Evolutionary conservation across 73 alveolate genomes (phyloP).

Genomic region (Vitrella brassicaformis): DNA sequence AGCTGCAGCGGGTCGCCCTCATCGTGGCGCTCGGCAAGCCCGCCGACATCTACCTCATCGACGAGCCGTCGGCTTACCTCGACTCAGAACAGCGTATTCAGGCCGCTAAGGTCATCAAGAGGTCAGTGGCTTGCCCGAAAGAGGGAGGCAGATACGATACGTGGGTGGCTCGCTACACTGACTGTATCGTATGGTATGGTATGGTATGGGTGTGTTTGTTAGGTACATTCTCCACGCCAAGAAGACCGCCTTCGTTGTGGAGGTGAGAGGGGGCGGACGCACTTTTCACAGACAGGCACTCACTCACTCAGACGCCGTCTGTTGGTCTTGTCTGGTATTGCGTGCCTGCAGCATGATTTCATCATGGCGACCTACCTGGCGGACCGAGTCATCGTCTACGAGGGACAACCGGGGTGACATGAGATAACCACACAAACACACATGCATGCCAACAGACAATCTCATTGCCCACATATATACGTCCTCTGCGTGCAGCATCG

Average conservation of each 20-base stretch:
- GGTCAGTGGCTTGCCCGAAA: constrained; percentile 75
- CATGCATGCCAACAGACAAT: too few relatives aligned
- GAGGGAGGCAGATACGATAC: too few relatives aligned
- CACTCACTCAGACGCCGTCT: too few relatives aligned
- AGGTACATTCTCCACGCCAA: constrained; percentile 38
- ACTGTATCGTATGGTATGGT: not conserved
- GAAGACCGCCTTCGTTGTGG: constrained; percentile 55
- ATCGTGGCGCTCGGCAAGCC: constrained; percentile 89
- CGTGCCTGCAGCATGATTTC: constrained; percentile 59
- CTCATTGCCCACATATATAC: too few relatives aligned
- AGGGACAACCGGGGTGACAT: constrained; percentile 6
- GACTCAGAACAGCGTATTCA: constrained; percentile 91
- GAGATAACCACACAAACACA: too few relatives aligned
- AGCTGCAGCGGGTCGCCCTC: constrained; percentile 88
- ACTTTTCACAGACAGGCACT: too few relatives aligned
- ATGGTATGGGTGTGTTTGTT: not conserved
- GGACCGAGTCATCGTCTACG: constrained; percentile 39
- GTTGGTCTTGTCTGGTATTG: too few relatives aligned
- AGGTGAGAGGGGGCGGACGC: too few relatives aligned
- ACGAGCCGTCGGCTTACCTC: constrained; percentile 96
- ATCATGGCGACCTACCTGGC: constrained; percentile 57
- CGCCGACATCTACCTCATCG: constrained; percentile 68
- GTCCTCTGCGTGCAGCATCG: constrained; percentile 45
- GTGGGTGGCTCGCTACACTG: not conserved
- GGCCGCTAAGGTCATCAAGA: constrained; percentile 87